Conservation (phyloP, 306 rosid species). For the Abrus precatorius region DNA sequence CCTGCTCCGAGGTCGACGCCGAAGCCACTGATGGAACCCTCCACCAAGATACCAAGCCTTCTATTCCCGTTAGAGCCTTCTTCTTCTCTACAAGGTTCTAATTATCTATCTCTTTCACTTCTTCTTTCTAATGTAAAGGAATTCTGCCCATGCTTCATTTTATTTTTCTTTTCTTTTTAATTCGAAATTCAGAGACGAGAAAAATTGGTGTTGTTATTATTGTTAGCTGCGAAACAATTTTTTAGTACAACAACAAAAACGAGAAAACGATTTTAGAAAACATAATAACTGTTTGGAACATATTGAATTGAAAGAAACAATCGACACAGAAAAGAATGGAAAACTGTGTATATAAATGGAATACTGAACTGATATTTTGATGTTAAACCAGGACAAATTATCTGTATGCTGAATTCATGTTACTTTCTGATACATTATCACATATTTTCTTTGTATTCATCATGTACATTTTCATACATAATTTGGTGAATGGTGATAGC, state of each 20-base stretch:
- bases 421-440: not conserved
- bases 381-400: not conserved
- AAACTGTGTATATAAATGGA: not conserved
- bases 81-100: constrained; percentile 78
- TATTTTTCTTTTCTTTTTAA: not conserved
- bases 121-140: not conserved
- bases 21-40: constrained; percentile 50
- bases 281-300: not conserved
- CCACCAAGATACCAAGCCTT: constrained; percentile 60
- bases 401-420: not conserved
- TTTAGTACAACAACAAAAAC: not conserved
- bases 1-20: constrained; percentile 68
- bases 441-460: constrained; percentile 5
- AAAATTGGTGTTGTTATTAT: not conserved
- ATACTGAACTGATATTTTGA: not conserved
- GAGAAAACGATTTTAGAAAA: not conserved
- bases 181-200: not conserved
- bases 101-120: not conserved
- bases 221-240: not conserved
- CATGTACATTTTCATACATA: not conserved
- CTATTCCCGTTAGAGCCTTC: constrained; percentile 87
- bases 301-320: not conserved
- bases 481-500: not conserved
- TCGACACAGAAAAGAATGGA: not conserved
- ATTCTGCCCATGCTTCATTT: not conserved